Evolutionary conservation across 768 basidiomycete genomes (phyloP), one percentile per base, ranked within the genome.

Genomic region (Termitomyces sp.): DNA sequence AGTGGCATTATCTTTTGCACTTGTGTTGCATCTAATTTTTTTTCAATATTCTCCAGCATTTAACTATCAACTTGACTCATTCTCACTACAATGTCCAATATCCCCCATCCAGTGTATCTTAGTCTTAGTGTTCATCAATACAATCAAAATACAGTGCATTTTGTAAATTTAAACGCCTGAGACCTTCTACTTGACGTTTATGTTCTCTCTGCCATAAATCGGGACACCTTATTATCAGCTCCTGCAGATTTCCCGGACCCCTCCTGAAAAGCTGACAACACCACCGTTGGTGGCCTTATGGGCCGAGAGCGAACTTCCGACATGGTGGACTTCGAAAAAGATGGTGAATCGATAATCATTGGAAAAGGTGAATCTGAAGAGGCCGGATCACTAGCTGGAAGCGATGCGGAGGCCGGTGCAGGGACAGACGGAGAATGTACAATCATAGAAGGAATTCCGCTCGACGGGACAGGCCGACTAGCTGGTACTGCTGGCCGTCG

Each of bases 381-480:
- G 6, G 53, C 40, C n/a, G 25, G 2, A 10, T 51, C 37, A 37
- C 40, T 40, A 37, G 61, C 45, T 41, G 64, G 27, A 11, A 57
- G 45, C 8, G 23, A 14, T 56, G 51, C n/a, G 30, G 34, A n/a
- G 27, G 40, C 41, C n/a, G 65, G 63, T 28, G 47, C 51, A 32
- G 72, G 72, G 51, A 77, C 76, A 2, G 76, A 74, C 3, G 76
- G 73, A 21, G 75, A 76, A 11, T 75, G 72, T 21, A 75, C 59
- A 45, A 71, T 70, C 65, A 70, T 70, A 17, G 72, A 69, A 59
- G 63, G 34, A 66, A 65, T 27, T 60, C 62, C n/a, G 60, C 51
- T 41, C 32, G 58, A 40, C 40, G 54, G 57, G 25, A 39, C 17
- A 34, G 56, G 17, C 5, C 52, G 51, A n/a, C 25, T 47, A 19